These are phyloP conservation scores for Chaetoceros tenuissimus DNA, from an alignment of 108 stramenopile genomes.

Conservation along the genomic window DNA sequence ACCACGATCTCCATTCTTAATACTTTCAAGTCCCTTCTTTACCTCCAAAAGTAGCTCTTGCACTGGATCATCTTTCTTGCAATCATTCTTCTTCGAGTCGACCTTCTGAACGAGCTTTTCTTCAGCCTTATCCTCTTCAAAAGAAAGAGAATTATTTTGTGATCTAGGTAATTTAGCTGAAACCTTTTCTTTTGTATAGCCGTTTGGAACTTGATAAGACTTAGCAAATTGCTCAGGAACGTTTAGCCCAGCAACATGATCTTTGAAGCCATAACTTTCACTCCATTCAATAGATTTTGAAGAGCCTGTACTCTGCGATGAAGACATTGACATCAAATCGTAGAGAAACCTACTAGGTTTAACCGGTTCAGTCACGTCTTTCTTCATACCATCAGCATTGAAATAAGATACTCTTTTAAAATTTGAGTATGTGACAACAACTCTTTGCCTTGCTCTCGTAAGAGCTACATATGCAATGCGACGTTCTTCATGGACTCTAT, in stretches of 20 bases:
- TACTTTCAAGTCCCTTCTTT: slow-evolving; percentile 6
- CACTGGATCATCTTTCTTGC: neutral
- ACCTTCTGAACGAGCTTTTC: neutral
- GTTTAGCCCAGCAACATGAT: slow-evolving; percentile 29
- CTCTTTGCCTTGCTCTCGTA: slow-evolving; percentile 42
- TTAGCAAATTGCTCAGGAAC: slow-evolving; percentile 28
- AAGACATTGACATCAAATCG: slow-evolving; percentile 15
- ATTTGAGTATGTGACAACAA: slow-evolving; percentile 41
- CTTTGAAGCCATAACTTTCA: slow-evolving; percentile 29
- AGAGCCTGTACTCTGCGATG: slow-evolving; percentile 4
- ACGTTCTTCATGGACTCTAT: slow-evolving; percentile 51
- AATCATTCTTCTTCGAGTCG: neutral
- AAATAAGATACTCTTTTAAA: slow-evolving; percentile 19
- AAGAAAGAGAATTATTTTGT: neutral
- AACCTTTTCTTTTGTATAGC: slow-evolving; percentile 10
- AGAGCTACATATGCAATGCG: slow-evolving; percentile 54
- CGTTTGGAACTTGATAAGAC: slow-evolving; percentile 18
- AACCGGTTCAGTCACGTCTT: slow-evolving; percentile 28
- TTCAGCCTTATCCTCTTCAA: neutral
- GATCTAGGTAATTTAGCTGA: neutral
- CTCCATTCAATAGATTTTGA: slow-evolving; percentile 26
- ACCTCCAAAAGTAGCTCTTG: slow-evolving; percentile 5
- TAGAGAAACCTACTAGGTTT: slow-evolving; percentile 44
- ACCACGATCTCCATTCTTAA: slow-evolving; percentile 6
- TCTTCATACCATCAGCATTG: slow-evolving; percentile 21